Base-by-base conservation (phyloP, 2,329 filamentous ascomycete genomes). In the Rosellinia necatrix region DNA sequence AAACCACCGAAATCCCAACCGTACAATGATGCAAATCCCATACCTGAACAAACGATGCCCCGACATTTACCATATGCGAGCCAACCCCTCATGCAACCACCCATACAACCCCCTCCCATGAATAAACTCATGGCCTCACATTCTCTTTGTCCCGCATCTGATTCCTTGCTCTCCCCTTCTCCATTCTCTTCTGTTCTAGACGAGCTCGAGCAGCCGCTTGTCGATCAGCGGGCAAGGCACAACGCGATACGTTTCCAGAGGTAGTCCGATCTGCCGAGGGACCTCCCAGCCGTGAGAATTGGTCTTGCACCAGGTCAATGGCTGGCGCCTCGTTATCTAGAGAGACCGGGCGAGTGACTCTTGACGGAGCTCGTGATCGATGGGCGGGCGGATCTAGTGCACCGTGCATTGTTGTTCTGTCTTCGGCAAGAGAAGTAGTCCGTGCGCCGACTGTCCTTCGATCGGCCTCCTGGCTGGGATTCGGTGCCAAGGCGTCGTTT, bases 161-260 rank as follows among this genome's bases (percentile, higher is more conserved):
- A 10, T 57, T 56, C 34, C 50, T 49, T 24, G 56, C 53, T 52
- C 70, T 71, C 66, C 72, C 74, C 66, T 80, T 80, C 67, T 83
- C 77, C n/a, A 76, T 75, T 66, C 77, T 78, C 65, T 80, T 77
- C 68, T 78, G 75, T 68, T 83, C 78, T 12, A 85, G 76, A 6
- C 81, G 72, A 37, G 81, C 82, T 48, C 82, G 73, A 9, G 81
- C 82, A 1, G 81, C 82, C 6, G 80, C 78, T 41, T 76, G 75
- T 29, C 83, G 75, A 47, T 81, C 79, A 3, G 79, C 76, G 7
- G 82, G 75, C 10, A 85, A 65, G 2, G 70, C 71, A 19, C 75
- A 74, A 55, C 75, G 76, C 4, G 77, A 74, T 4, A 72, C 69
- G 47, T 77, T 78, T 19, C 67, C 72, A 24, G 71, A 59, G 8